Base-by-base conservation (phyloP, 2,329 filamentous ascomycete genomes). In the Fusarium paranaense region DNA sequence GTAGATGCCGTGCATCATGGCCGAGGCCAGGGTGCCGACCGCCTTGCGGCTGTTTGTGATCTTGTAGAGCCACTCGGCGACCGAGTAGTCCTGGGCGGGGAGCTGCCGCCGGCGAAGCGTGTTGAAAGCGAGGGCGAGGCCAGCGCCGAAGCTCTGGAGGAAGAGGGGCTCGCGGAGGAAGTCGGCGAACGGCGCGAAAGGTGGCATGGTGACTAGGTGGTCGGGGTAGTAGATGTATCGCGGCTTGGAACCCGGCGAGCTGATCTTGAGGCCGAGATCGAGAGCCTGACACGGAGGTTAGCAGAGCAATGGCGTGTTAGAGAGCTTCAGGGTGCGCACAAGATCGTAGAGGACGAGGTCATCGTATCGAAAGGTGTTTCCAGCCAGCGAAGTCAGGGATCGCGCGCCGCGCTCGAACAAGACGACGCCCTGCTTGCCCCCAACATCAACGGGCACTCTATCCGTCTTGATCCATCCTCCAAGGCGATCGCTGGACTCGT, bases 191-290 rank as follows among this genome's bases (percentile, higher is more conserved):
- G 69, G 70, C 35, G 74, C 66, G 25, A 74, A 64, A 4, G 82
- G 82, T 2, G 83, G 83, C 30, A 82, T 72, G 40, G 75, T 63
- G 32, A 85, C 81, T 37, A 85, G 88, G 78, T 92, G 94, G 80
- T 98, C 93, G 2, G 94, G 94, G 79, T 97, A 97, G 87, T 97
- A 98, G 69, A 98, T 86, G 82, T 92, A 98, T 71, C 95, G 93
- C 16, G 80, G 76, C 59, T 76, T 71, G 47, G 78, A 79, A 86
- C 62, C 87, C 86, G 62, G 88, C 83, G 88, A 86, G 82, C 82
- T 54, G 87, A 91, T 77, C n/a, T 71, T 64, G 68, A 84, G 82
- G 38, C 82, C 82, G 32, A 84, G 79, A 64, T 83, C 81, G 50
- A 82, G 78, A 18, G 76, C 78, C 82, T 83, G 52, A 20, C 42